These are phyloP conservation scores for Astragalus glycyphyllos DNA, from an alignment of 306 rosid genomes.

Conservation along the genomic window DNA sequence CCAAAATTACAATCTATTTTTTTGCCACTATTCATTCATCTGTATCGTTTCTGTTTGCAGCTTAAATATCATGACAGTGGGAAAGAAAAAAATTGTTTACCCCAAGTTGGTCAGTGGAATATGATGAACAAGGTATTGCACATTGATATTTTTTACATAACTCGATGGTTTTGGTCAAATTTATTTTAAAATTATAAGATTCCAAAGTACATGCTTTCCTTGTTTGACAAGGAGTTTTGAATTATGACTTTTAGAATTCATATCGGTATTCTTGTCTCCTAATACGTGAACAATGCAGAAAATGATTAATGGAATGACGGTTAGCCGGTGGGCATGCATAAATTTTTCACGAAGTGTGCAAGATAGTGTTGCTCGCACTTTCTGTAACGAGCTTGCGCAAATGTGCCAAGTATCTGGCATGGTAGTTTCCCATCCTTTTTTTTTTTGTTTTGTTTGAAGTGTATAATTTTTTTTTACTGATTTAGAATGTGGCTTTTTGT, in stretches of 20 bases:
- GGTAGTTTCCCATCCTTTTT: slow-evolving; percentile 56
- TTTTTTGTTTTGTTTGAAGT: slow-evolving; percentile 28
- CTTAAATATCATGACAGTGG: slow-evolving; percentile 94
- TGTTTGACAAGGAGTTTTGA: background rate
- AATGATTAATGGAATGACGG: slow-evolving; percentile 98
- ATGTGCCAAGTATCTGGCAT: slow-evolving; percentile 99
- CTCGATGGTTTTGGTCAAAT: slow-evolving; percentile 6
- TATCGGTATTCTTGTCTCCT: slow-evolving; percentile 25
- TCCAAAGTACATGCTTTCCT: slow-evolving; percentile 1
- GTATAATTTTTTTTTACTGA: too few relatives aligned
- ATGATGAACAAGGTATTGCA: slow-evolving; percentile 93
- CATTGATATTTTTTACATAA: slow-evolving; percentile 1
- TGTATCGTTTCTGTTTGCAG: slow-evolving; percentile 52
- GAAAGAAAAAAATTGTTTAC: slow-evolving; percentile 93
- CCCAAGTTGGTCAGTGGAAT: slow-evolving; percentile 99
- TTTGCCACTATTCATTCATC: slow-evolving; percentile 18
- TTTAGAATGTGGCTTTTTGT: slow-evolving; percentile 16
- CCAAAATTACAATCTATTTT: background rate
- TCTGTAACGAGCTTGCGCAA: slow-evolving; percentile 85
- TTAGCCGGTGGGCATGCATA: slow-evolving; percentile 94
- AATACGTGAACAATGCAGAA: slow-evolving; percentile 61
- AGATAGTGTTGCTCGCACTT: slow-evolving; percentile 85
- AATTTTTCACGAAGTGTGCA: slow-evolving; percentile 92
- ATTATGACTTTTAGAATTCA: too few relatives aligned
- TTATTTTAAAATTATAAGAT: slow-evolving; percentile 7